Conservation (phyloP, 257 asterid genomes). For the Solanum arcanum region DNA sequence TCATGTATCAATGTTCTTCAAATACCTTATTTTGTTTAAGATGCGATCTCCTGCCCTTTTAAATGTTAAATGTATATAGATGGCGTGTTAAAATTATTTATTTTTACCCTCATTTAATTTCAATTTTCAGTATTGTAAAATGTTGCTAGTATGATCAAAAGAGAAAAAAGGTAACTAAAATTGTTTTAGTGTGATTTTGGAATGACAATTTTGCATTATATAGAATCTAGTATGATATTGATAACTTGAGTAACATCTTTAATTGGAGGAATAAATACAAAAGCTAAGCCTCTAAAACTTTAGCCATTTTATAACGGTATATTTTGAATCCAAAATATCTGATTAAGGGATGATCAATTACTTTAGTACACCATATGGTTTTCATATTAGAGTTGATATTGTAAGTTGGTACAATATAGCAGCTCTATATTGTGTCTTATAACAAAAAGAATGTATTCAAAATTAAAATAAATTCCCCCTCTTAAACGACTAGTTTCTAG, state of each 20-base stretch:
- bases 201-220: neutral
- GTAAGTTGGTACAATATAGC: neutral
- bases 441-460: neutral
- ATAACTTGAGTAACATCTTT: neutral
- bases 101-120: neutral
- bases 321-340: too few relatives aligned
- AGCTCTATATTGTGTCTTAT: neutral
- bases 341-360: neutral
- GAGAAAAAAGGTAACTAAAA: neutral
- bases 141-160: neutral
- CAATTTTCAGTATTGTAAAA: neutral
- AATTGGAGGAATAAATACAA: neutral
- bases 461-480: neutral
- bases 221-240: neutral
- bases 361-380: too few relatives aligned
- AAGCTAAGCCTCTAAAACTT: neutral
- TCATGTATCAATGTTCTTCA: neutral
- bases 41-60: neutral
- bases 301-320: neutral
- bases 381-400: neutral
- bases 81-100: neutral
- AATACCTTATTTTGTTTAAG: too few relatives aligned
- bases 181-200: neutral
- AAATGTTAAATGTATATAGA: neutral
- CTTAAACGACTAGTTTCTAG: neutral